Percentiles rank a stretch among this genome's conserved stretches.
phyloP scores from a whole-genome alignment of 2,329 filamentous ascomycete genomes.

The Penicillium sp. region DNA sequence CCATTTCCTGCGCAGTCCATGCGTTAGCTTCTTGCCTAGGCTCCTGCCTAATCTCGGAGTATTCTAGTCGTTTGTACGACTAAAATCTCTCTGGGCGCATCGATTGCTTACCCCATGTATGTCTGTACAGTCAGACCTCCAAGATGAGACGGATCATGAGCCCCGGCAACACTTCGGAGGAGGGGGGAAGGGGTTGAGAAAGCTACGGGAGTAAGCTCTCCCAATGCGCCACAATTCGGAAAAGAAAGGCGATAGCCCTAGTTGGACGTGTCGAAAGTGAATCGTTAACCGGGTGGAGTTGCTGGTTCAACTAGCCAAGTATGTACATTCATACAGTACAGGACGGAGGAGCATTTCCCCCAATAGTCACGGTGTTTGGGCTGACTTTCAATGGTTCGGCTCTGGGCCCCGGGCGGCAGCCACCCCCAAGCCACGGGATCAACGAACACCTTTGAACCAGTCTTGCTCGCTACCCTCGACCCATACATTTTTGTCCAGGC shows the following conservation, averaged over 20 bases:
- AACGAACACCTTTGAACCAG: not conserved
- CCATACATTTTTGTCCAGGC: not conserved
- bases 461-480: not conserved
- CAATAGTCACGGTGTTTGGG: too few species aligned
- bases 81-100: slow-evolving; percentile 2
- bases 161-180: not conserved
- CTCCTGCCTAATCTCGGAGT: slow-evolving; percentile 6
- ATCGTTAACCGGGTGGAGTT: not conserved
- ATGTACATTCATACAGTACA: not conserved
- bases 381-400: not conserved
- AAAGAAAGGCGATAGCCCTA: not conserved
- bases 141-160: not conserved
- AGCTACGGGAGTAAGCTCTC: slow-evolving; percentile 1
- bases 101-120: slow-evolving; percentile 10
- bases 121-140: not conserved
- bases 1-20: not conserved
- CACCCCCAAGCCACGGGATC: slow-evolving; percentile 2
- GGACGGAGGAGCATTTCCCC: too few species aligned
- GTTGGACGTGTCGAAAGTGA: not conserved
- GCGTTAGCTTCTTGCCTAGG: not conserved
- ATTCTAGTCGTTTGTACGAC: slow-evolving; percentile 4
- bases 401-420: slow-evolving; percentile 1
- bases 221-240: not conserved
- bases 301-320: not conserved
- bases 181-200: not conserved